Evolutionary conservation across 352 stramenopile genomes (phyloP), one percentile per base, ranked within the genome.

Genomic region (Thraustotheca clavata): DNA sequence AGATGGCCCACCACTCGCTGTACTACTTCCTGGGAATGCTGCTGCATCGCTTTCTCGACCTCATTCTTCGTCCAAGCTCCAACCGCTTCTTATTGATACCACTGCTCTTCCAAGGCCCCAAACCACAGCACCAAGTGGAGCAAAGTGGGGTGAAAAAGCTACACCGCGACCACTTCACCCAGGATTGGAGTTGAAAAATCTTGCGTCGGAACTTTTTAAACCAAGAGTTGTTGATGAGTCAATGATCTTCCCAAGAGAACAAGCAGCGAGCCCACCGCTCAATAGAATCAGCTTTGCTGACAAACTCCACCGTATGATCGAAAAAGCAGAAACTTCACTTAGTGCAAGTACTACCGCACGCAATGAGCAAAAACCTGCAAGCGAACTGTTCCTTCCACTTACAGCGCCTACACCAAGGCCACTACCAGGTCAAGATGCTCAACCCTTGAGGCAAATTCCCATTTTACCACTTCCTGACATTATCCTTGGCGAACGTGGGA

Each of bases 291-390:
- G 79, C 24, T 93, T 93, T 68, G 83, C 83, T 9, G 81, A 93
- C 46, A 93, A 93, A 39, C 61, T 93, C 14, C 83, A 93, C 73
- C 89, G 89, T 48, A 91, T 91, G 83, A 93, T 93, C 55, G 83
- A 93, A 55, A 88, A 88, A 52, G 80, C 83, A 7, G 89, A 93
- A 36, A 80, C 77, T 6, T 84, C 80, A 0, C 86, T 89, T 73
- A 80, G 77, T 27, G n/a, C n/a, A n/a, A 18, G 43, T 2, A 52
- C 43, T 24, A 24, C 43, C n/a, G 11, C 43, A 7, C 22, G 22
- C 39, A 24, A 47, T 27, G 22, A n/a, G 4, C 22, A 24, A n/a
- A n/a, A 24, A 4, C 4, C 39, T n/a, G 27, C 55, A 32, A 31
- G 39, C 24, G 35, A 46, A 26, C 16, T 62, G 12, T 26, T 36